Evolutionary conservation across 2,329 filamentous ascomycete species (phyloP), one percentile per base, ranked within the genome.

Genomic region (Ophiognomonia clavigignenti-juglandacearum): DNA sequence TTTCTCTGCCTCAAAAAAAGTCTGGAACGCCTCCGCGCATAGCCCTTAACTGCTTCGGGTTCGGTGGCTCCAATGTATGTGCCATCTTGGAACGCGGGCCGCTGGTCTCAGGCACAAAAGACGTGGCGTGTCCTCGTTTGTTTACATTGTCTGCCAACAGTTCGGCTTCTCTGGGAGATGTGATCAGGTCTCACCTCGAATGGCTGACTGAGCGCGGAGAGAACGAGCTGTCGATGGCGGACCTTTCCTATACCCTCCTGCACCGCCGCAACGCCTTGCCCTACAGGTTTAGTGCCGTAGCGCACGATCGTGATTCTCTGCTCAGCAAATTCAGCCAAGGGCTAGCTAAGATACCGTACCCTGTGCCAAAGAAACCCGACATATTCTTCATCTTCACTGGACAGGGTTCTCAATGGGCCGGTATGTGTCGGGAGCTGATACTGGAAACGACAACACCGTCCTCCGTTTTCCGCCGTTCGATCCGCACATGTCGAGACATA

Each of bases 221-320:
- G 16, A n/a, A 39, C 6, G 24, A 46, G 1, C 24, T 18, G 1
- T 6, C 24, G 2, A n/a, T 57, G n/a, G 35, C 14, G 1, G 41
- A 52, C 29, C 46, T 57, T 5, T 54, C 55, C 7, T 54, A 54
- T 31, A 54, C 51, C 3, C 51, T 57, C 11, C 46, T 35, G 8
- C 45, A 52, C 10, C 41, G 55, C 16, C 53, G 55, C 9, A 39
- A 52, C n/a, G 24, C 27, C 2, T 20, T 53, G 11, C 50, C 48
- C 1, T 53, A 38, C 20, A 43, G 55, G 13, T 50, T 52, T 19
- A 51, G 50, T 22, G 43, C 40, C 19, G 50, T 54, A 3, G 50
- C 52, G 14, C 1, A 35, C 3, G 35, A 48, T 32, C 7, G 3
- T 2, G 14, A 3, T 2, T 36, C 44, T 3, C 44, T 46, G 8